Percentiles rank a stretch among this genome's conserved stretches.
Evolutionary conservation across 179 eudicot genomes (phyloP).

Genomic region (Drosera spatulata): DNA sequence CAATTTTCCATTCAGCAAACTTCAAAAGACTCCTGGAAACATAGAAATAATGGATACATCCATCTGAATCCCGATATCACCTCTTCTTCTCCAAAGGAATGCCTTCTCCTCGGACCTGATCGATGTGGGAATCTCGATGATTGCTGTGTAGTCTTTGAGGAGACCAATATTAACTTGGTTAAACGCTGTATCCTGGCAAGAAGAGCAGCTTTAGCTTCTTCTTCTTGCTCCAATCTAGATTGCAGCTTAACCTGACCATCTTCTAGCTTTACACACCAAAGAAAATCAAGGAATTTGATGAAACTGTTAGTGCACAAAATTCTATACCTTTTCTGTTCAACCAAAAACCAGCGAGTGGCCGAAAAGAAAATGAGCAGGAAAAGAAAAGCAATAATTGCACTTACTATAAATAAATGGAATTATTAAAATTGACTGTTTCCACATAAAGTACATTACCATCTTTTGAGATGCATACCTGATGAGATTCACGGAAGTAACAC

Average conservation of each 20-base stretch:
- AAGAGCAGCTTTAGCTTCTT: slow-evolving; percentile 96
- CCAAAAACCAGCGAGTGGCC: too few species aligned
- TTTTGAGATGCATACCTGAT: too few species aligned
- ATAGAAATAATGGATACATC: background rate
- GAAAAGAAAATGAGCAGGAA: too few species aligned
- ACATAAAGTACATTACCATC: too few species aligned
- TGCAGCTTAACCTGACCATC: slow-evolving; percentile 97
- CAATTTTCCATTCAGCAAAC: background rate
- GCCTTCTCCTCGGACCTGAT: slow-evolving; percentile 76
- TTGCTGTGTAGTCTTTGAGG: slow-evolving; percentile 64
- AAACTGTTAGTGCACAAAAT: background rate
- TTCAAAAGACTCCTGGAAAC: background rate
- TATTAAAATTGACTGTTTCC: too few species aligned
- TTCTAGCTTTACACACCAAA: slow-evolving; percentile 59
- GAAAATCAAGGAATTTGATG: slow-evolving; percentile 6
- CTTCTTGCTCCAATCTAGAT: slow-evolving; percentile 96
- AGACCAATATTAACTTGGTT: slow-evolving; percentile 90
- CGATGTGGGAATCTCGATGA: slow-evolving; percentile 71
- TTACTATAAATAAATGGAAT: too few species aligned
- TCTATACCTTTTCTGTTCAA: too few species aligned
- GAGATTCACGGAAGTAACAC: too few species aligned
- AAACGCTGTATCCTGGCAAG: slow-evolving; percentile 87
- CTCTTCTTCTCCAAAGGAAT: slow-evolving; percentile 99
- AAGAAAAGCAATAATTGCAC: too few species aligned
- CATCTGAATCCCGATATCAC: slow-evolving; percentile 13